These are phyloP conservation scores for Didymella segeticola DNA, from an alignment of 2,329 filamentous ascomycete genomes.

Conservation along the genomic window DNA sequence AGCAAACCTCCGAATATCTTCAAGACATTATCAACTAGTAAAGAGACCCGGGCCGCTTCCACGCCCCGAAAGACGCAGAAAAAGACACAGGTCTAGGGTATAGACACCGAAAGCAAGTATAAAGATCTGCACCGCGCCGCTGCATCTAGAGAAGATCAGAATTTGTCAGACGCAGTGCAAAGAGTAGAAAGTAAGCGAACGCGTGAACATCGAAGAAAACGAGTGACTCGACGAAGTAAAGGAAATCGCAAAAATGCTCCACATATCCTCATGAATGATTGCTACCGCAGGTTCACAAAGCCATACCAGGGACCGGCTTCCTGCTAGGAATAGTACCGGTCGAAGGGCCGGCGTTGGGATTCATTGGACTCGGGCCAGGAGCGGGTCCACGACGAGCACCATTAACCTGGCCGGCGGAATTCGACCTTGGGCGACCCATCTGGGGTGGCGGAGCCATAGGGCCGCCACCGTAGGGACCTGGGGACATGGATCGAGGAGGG, in stretches of 20 bases:
- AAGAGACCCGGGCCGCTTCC: conserved; percentile 8
- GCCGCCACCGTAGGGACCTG: conserved; percentile 48
- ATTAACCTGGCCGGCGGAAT: conserved; percentile 44
- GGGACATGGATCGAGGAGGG: conserved; percentile 48
- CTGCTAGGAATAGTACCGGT: conserved; percentile 44
- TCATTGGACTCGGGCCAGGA: conserved; percentile 49
- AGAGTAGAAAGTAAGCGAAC: conserved; percentile 20
- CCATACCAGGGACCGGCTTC: conserved; percentile 58
- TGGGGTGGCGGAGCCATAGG: conserved; percentile 41
- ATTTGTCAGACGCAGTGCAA: conserved; percentile 7
- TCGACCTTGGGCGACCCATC: conserved; percentile 46
- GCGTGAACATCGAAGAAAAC: conserved; percentile 13
- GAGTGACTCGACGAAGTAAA: conserved; percentile 9
- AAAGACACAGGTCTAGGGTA: conserved; percentile 20
- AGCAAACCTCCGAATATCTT: conserved; percentile 28
- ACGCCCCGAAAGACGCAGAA: background rate
- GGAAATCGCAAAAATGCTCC: conserved; percentile 23
- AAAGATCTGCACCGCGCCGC: conserved; percentile 1
- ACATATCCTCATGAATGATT: conserved; percentile 33
- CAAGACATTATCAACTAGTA: conserved; percentile 35
- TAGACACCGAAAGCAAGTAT: conserved; percentile 27
- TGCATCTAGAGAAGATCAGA: background rate
- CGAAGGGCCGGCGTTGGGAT: conserved; percentile 8
- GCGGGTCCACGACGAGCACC: conserved; percentile 39
- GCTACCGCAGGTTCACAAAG: conserved; percentile 39